Evolutionary conservation across 768 basidiomycete species (phyloP), one percentile per base, ranked within the genome.

Genomic region (Russula emetica): DNA sequence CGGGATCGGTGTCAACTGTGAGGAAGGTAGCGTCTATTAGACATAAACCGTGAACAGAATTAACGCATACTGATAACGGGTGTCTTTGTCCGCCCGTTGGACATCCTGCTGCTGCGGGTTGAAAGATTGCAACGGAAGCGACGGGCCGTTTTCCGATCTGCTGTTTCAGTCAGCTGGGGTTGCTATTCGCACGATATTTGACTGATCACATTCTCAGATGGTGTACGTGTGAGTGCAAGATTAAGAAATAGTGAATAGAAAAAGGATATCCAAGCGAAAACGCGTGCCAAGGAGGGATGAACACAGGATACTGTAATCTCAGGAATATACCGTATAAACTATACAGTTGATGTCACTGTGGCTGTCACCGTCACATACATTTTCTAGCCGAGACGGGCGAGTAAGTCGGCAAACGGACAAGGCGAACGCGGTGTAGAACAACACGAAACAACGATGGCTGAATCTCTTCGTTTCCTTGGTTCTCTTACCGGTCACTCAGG

Each of bases 401-500:
- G 20, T 5, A 40, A 20, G 26, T 34, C 28, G 51, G 51, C 30
- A 51, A 24, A 5, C n/a, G 45, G 22, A 34, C 59, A 56, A 56
- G 38, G 47, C 16, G 7, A 32, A 44, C 66, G 40, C 32, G 38
- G 55, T 34, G 40, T 61, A 57, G 38, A 40, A 64, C 32, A 40
- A 59, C 32, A n/a, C 58, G 22, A 58, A 42, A 55, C 61, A 38
- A 60, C 55, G 36, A 67, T 67, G 66, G 58, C 64, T n/a, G 68
- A 69, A 59, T 69, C 68, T 30, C 40, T 69, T 34, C 68, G 68
- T 50, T 69, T 69, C 80, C 86, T 96, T 74, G 94, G 94, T 72
- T 89, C 92, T 69, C 80, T 96, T 75, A 80, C 88, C 73, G 94
- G 94, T 77, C 92, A 95, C 85, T 89, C 91, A 74, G 92, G 92